These are phyloP conservation scores for Passiflora organensis DNA, from an alignment of 345 rosid species.

Conservation along the genomic window DNA sequence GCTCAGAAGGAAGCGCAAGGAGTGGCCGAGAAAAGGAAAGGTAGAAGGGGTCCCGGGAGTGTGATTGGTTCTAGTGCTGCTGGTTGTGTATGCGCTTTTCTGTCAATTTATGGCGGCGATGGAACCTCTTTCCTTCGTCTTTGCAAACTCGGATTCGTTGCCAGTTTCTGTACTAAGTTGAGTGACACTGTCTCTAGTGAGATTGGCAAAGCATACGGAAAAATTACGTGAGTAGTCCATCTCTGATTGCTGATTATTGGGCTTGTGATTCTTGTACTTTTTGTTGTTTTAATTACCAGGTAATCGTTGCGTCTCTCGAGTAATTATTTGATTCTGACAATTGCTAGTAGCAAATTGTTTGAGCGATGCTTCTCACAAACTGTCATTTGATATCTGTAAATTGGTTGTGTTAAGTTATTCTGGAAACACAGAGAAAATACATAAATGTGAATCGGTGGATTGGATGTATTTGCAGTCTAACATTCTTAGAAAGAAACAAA, in stretches of 20 bases:
- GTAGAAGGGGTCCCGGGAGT: slow-evolving; percentile 93
- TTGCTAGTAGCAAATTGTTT: too few relatives aligned
- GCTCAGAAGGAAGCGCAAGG: slow-evolving; percentile 94
- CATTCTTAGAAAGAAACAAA: too few relatives aligned
- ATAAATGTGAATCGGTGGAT: too few relatives aligned
- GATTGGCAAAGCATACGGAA: slow-evolving; percentile 96
- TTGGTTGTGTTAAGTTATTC: too few relatives aligned
- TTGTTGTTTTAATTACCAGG: too few relatives aligned
- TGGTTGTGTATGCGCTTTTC: slow-evolving; percentile 82
- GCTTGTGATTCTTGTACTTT: background rate
- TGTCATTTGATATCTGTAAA: too few relatives aligned
- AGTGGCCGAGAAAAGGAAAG: slow-evolving; percentile 90
- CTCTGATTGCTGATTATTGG: slow-evolving; percentile 3
- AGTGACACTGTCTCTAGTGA: slow-evolving; percentile 92
- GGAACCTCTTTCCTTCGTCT: slow-evolving; percentile 52
- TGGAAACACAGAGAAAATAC: too few relatives aligned
- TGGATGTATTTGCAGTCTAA: too few relatives aligned
- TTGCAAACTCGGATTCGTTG: slow-evolving; percentile 80
- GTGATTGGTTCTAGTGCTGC: slow-evolving; percentile 99
- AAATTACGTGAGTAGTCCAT: slow-evolving; percentile 66
- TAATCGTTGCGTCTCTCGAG: too few relatives aligned
- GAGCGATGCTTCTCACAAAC: too few relatives aligned
- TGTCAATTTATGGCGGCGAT: slow-evolving; percentile 60
- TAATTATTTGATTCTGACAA: too few relatives aligned
- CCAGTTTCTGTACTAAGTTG: slow-evolving; percentile 95